Evolutionary conservation across 2,329 filamentous ascomycete genomes (phyloP), one percentile per base, ranked within the genome.

Genomic region (Cladosporium sp.): DNA sequence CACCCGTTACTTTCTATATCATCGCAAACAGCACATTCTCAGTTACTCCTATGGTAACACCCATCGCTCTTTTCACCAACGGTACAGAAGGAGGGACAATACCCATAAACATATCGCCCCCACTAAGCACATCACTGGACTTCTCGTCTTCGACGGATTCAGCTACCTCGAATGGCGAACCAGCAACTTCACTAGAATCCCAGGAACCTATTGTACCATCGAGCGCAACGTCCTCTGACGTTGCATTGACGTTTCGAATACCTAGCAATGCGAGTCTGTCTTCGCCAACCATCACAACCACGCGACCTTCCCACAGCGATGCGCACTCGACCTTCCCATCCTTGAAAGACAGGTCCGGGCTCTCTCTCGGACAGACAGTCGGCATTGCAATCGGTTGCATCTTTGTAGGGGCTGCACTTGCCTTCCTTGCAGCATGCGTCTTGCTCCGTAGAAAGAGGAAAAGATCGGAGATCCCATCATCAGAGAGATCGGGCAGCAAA

Each of bases 311-410:
- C 3, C 4, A 5, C 8, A 46, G 8, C 6, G 1, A 7, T 21
- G 39, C 10, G 8, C 39, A 21, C 8, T 5, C 39, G n/a, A 13
- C 39, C n/a, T 46, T 7, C 8, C 39, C n/a, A 21, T 21, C 8
- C 8, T 21, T 8, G 39, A 13, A 13, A 23, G n/a, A 11, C n/a
- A 21, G 21, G n/a, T 46, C 39, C 3, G 23, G 28, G 11, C 51
- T 56, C 10, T n/a, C 51, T 8, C 13, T 23, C 10, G 34, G 34
- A n/a, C 34, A 46, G 16, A 36, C 25, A 26, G 18, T 36, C 16
- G 36, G 56, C 5, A 23, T 58, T 43, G 56, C 56, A 7, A 23
- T 58, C 23, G 56, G 56, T n/a, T 58, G 56, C 56, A 18, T 58
- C 34, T 18, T 46, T 25, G 56, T 36, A 11, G 56, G 56, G 18